Evolutionary conservation across 345 rosid genomes (phyloP).

Genomic region (Lumnitzera racemosa): DNA sequence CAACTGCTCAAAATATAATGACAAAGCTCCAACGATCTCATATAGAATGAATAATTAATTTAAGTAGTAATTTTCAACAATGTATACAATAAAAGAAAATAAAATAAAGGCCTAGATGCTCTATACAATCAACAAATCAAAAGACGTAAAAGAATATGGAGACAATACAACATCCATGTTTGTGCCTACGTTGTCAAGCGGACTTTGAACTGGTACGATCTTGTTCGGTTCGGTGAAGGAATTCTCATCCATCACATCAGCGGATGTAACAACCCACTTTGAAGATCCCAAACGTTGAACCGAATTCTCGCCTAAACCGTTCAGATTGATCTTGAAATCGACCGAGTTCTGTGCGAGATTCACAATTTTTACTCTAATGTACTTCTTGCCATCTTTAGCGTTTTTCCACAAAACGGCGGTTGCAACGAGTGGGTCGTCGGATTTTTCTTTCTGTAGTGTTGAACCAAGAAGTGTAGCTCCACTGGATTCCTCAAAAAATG

Average conservation of each 20-base stretch:
- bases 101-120: too few relatives aligned
- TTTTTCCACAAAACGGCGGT: constrained; percentile 60
- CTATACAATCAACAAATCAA: constrained; percentile 47
- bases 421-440: constrained; percentile 45
- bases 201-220: constrained; percentile 49
- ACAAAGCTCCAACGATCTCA: too few relatives aligned
- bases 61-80: too few relatives aligned
- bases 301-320: constrained; percentile 49
- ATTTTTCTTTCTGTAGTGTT: constrained; percentile 30
- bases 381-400: constrained; percentile 24
- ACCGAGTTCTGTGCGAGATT: constrained; percentile 60
- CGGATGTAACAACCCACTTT: constrained; percentile 52
- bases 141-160: constrained; percentile 65
- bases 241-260: constrained; percentile 74
- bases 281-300: constrained; percentile 44
- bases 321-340: constrained; percentile 36
- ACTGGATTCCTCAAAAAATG: constrained; percentile 63
- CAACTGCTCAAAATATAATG: too few relatives aligned
- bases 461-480: constrained; percentile 69
- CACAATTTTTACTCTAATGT: constrained; percentile 71
- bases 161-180: constrained; percentile 42
- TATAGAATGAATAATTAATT: too few relatives aligned
- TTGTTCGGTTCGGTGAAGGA: constrained; percentile 61
- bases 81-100: too few relatives aligned
- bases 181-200: constrained; percentile 32